Evolutionary conservation across 805 yeast genomes (phyloP).

Genomic region (Candida multigemmis): DNA sequence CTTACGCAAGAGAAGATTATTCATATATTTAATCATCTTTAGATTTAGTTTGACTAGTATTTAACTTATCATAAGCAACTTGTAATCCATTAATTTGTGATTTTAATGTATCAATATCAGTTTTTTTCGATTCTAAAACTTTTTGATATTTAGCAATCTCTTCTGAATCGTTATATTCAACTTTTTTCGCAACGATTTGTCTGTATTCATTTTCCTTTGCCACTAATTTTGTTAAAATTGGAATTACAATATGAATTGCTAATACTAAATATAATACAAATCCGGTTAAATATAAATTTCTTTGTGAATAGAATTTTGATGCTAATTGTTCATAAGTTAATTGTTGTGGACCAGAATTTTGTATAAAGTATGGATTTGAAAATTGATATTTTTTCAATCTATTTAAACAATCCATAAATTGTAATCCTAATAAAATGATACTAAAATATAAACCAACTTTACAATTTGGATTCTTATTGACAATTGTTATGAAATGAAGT

Average conservation of each 20-base stretch:
- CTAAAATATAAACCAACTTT: conserved; percentile 36
- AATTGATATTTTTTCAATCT: conserved; percentile 20
- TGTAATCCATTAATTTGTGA: conserved; percentile 46
- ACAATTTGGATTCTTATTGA: conserved; percentile 29
- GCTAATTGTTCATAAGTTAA: conserved; percentile 46
- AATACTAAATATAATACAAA: conserved; percentile 48
- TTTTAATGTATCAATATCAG: conserved; percentile 37
- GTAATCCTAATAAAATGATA: conserved; percentile 33
- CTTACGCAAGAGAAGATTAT: conserved; percentile 1
- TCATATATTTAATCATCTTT: conserved; percentile 6
- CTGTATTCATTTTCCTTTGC: conserved; percentile 29
- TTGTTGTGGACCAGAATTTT: conserved; percentile 6
- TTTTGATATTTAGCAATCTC: conserved; percentile 26
- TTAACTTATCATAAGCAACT: conserved; percentile 36
- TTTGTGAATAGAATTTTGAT: conserved; percentile 51
- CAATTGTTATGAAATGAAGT: conserved; percentile 23
- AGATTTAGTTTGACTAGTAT: conserved; percentile 2
- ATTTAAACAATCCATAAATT: conserved; percentile 48
- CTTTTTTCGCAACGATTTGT: conserved; percentile 7
- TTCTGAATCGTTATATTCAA: conserved; percentile 9
- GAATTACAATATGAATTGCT: conserved; percentile 46
- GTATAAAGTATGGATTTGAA: conserved; percentile 12
- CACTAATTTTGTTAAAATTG: conserved; percentile 44
- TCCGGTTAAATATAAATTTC: conserved; percentile 56
- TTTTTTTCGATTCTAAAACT: conserved; percentile 28